Base-by-base conservation (phyloP, 2,329 filamentous ascomycete genomes). In the Endoconidiophora laricicola region DNA sequence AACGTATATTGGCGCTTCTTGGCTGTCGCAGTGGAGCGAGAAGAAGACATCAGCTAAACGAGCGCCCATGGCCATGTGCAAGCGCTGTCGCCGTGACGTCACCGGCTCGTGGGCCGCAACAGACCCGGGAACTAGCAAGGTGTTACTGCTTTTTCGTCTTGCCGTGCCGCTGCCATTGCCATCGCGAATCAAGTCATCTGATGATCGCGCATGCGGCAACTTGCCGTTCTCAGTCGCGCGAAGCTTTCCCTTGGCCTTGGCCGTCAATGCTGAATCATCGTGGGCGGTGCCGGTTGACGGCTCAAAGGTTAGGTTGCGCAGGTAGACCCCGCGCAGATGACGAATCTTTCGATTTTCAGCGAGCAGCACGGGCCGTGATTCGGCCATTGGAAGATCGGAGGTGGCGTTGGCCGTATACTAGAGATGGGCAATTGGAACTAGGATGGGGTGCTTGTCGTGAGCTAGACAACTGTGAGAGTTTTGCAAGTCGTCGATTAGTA, bases 1-100 rank as follows among this genome's bases (percentile, higher is more conserved):
- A 58, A 94, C 76, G 62, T 95, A 95, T n/a, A 95, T 67, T 0
- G 90, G 87, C 14, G 86, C 80, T 44, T 72, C 65, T 47, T 78
- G 65, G 3, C 67, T 74, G 1, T 75, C 68, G 16, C 41, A 40
- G 62, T 95, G 88, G 47, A 95, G 61, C 2, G 86, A 84, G 63
- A 94, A 91, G 71, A 94, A 95, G 14, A 81, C 79, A 65, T 95
- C 83, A n/a, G 81, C 86, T 24, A 83, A 76, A 6, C 85, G 74
- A 56, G 80, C 73, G 62, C 91, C 83, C 33, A 80, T 75, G 6
- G 82, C 76, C 57, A 79, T 73, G 60, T 87, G 81, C 48, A 91
- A 66, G 59, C 77, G 79, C 61, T 77, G 76, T 67, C 90, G 85
- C 49, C 83, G 60, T n/a, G 66, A 66, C 16, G 66, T 52, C 3